These are phyloP conservation scores for Favolaschia claudopus DNA, from an alignment of 768 basidiomycete genomes.

Conservation along the genomic window DNA sequence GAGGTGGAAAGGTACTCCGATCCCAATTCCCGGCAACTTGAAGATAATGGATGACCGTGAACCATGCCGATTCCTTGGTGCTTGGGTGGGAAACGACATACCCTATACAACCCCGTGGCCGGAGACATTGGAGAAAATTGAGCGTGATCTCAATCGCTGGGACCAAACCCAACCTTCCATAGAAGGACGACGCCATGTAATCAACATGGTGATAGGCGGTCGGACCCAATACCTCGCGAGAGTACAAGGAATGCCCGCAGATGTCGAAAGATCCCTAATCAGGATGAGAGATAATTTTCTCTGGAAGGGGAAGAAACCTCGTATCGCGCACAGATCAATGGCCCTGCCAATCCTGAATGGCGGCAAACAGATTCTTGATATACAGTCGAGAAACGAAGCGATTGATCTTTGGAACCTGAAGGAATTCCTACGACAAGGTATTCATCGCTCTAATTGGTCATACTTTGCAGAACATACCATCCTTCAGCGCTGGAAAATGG, in stretches of 20 bases:
- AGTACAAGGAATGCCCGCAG: slow-evolving; percentile 38
- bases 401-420: too few relatives aligned
- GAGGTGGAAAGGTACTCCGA: not conserved
- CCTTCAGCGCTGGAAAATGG: too few relatives aligned
- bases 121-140: slow-evolving; percentile 18
- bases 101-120: too few relatives aligned
- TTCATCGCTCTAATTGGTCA: too few relatives aligned
- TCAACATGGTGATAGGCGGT: too few relatives aligned
- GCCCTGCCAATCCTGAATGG: not conserved
- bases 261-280: slow-evolving; percentile 6
- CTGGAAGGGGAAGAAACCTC: not conserved
- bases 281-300: not conserved
- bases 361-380: not conserved
- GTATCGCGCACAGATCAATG: not conserved
- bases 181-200: slow-evolving; percentile 21
- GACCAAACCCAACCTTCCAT: slow-evolving; percentile 7
- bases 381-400: too few relatives aligned
- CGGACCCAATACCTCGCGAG: slow-evolving; percentile 34
- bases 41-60: not conserved
- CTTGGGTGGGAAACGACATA: not conserved
- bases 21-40: not conserved
- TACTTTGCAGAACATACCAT: too few relatives aligned
- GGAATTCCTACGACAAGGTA: too few relatives aligned
- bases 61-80: not conserved
- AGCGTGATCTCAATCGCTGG: not conserved